Percentiles rank a stretch among this genome's conserved stretches.
Conservation (phyloP, 176 grass and related monocot species). For the Cymbopogon citratus region DNA sequence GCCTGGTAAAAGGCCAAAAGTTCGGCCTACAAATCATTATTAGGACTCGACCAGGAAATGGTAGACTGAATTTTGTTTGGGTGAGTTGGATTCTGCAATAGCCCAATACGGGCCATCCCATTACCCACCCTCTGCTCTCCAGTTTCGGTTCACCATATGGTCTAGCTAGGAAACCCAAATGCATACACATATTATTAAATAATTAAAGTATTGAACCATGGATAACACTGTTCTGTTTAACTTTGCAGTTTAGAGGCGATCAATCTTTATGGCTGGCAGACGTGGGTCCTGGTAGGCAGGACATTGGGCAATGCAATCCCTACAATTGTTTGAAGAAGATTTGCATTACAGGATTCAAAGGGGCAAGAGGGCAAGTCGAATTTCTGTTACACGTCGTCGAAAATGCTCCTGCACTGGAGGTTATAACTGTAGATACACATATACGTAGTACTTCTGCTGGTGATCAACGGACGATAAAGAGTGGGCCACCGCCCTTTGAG, state of each 20-base stretch:
- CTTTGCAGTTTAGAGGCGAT: not conserved
- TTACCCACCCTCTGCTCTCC: too few species aligned
- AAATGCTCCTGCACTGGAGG: conserved; percentile 5
- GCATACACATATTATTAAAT: not conserved
- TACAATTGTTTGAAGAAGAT: conserved; percentile 5
- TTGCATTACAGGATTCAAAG: not conserved
- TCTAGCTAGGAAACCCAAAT: not conserved
- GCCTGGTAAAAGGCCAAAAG: too few species aligned
- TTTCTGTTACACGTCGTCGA: not conserved
- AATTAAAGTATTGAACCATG: not conserved
- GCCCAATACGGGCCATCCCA: too few species aligned
- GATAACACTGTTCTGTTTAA: not conserved
- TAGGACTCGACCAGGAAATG: not conserved
- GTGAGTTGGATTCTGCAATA: too few species aligned
- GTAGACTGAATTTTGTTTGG: not conserved
- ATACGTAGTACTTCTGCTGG: too few species aligned
- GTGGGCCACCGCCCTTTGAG: not conserved
- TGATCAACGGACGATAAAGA: not conserved
- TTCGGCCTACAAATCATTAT: too few species aligned
- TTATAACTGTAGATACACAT: not conserved
- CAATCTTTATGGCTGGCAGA: not conserved
- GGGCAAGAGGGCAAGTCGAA: not conserved
- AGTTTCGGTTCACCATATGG: too few species aligned
- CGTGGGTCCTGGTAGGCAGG: not conserved
- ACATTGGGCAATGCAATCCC: not conserved